A percentile compares a stretch with the other conserved stretches of the same genome.
Evolutionary conservation across 2,329 filamentous ascomycete species (phyloP).

Genomic region (Verticillium nubilum): DNA sequence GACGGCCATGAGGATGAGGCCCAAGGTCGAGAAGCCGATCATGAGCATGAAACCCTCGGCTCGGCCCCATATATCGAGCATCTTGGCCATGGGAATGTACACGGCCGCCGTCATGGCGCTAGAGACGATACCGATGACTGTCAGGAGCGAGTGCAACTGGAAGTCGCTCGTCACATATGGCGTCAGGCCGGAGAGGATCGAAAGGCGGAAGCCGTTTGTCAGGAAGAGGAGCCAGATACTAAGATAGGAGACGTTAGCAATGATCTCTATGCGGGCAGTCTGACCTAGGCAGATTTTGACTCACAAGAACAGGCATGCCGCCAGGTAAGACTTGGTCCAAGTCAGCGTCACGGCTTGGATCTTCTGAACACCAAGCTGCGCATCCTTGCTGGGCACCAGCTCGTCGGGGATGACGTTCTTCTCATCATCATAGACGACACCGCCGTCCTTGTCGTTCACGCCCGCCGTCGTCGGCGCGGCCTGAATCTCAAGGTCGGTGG

Average conservation of each 20-base stretch:
- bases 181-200: conserved; percentile 32
- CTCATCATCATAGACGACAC: neutral
- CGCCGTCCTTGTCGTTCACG: neutral
- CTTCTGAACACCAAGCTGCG: conserved; percentile 31
- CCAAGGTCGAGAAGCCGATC: conserved; percentile 38
- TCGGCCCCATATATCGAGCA: conserved; percentile 44
- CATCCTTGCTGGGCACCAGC: conserved; percentile 10
- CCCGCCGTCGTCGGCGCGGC: neutral
- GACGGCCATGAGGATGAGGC: conserved; percentile 58
- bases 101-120: conserved; percentile 31
- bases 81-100: conserved; percentile 38
- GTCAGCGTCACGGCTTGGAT: conserved; percentile 34
- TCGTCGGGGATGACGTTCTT: neutral
- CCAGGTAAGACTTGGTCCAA: conserved; percentile 32
- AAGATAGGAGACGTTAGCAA: neutral
- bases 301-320: conserved; percentile 24
- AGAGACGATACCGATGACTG: conserved; percentile 60
- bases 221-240: conserved; percentile 34
- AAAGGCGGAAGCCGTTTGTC: conserved; percentile 40
- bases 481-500: conserved; percentile 1
- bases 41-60: conserved; percentile 37
- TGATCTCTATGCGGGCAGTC: neutral
- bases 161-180: conserved; percentile 60
- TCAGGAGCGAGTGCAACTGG: conserved; percentile 56
- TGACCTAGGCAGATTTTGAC: conserved; percentile 4